These are phyloP conservation scores for Sistotremastrum niveocremeum DNA, from an alignment of 768 basidiomycete genomes.

Conservation along the genomic window DNA sequence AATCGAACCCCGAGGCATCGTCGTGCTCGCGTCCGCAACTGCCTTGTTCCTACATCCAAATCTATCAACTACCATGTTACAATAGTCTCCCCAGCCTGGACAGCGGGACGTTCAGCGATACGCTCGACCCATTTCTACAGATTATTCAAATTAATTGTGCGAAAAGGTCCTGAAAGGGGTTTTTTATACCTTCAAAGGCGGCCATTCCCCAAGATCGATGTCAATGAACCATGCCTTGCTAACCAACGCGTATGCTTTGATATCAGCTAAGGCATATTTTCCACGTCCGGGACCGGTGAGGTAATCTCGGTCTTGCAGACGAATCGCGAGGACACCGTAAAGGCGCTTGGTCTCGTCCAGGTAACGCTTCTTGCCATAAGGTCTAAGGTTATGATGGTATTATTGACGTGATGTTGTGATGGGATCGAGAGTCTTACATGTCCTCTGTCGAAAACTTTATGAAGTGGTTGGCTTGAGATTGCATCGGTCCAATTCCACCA, in stretches of 20 bases:
- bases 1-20: no score
- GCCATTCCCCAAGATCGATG: background rate
- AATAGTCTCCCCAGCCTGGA: conserved; percentile 17
- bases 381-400: background rate
- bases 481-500: conserved; percentile 11
- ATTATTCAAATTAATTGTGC: background rate
- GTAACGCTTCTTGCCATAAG: conserved; percentile 6
- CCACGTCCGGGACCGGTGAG: conserved; percentile 25
- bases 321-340: conserved; percentile 10
- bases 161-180: background rate
- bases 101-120: conserved; percentile 18
- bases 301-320: conserved; percentile 19
- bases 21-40: no score
- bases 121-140: conserved; percentile 20
- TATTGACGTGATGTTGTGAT: background rate
- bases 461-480: conserved; percentile 8
- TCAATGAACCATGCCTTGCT: background rate
- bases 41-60: no score
- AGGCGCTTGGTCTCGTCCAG: conserved; percentile 9
- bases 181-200: conserved; percentile 14
- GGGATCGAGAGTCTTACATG: conserved; percentile 20
- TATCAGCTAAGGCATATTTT: conserved; percentile 21
- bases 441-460: conserved; percentile 4
- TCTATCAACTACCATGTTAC: no score
- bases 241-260: conserved; percentile 13